Percentiles rank a stretch among this genome's conserved stretches.
Evolutionary conservation across 805 yeast species (phyloP).

Genomic region (Ogataea zsoltii): DNA sequence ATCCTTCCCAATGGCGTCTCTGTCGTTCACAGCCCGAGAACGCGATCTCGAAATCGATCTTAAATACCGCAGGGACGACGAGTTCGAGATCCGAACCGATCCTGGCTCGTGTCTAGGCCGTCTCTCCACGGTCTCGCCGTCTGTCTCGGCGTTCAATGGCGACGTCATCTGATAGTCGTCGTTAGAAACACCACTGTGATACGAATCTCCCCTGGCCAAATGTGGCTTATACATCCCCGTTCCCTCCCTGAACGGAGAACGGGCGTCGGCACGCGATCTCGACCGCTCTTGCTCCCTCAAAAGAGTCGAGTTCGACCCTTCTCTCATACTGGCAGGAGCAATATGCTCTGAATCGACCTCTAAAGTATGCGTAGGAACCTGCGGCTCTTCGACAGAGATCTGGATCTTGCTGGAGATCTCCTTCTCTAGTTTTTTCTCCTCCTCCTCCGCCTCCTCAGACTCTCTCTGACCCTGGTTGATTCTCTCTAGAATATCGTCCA

Average conservation of each 20-base stretch:
- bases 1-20: constrained; percentile 33
- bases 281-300: constrained; percentile 24
- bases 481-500: constrained; percentile 33
- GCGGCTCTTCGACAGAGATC: constrained; percentile 20
- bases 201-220: constrained; percentile 77
- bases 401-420: constrained; percentile 11
- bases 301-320: constrained; percentile 40
- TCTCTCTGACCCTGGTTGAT: constrained; percentile 33
- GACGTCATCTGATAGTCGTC: constrained; percentile 37
- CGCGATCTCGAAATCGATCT: constrained; percentile 68
- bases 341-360: constrained; percentile 40
- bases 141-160: constrained; percentile 36
- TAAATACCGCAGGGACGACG: constrained; percentile 53
- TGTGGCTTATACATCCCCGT: constrained; percentile 50
- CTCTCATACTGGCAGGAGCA: constrained; percentile 48
- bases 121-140: constrained; percentile 36
- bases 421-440: constrained; percentile 10
- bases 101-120: constrained; percentile 40
- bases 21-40: constrained; percentile 46
- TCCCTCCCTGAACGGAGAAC: constrained; percentile 30
- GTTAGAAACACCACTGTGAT: constrained; percentile 55
- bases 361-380: constrained; percentile 37
- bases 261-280: constrained; percentile 18
- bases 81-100: constrained; percentile 24
- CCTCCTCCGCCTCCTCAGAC: constrained; percentile 14